Base-by-base conservation (phyloP, 306 rosid species). In the Trifolium subterraneum region DNA sequence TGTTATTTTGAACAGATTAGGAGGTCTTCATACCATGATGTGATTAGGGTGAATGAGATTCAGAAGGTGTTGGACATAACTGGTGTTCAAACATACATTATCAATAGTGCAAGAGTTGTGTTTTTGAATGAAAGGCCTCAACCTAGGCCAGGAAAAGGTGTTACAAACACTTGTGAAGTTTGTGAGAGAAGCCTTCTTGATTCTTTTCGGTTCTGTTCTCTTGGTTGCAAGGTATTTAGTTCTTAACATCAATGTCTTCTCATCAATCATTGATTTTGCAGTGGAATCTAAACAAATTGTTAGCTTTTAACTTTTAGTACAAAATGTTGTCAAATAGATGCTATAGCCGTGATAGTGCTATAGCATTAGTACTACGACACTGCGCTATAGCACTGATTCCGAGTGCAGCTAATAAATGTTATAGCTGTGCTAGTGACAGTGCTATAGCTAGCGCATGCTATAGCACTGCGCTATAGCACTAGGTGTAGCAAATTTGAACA, bases 71-170 rank as follows among this genome's bases (percentile, higher is more conserved):
- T 95, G 59, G 99, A 95, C 87, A 95, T 95, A 10, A 79, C 85
- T 29, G 97, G 98, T 3, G 98, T 95, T 10, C 99, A 95, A 62
- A 95, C 99, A 78, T 95, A 95, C 90, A 83, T 95, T 85, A 95
- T 95, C 74, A 95, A 95, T 92, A 95, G 99, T 35, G 99, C 99
- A 1, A 85, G 96, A 56, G 99, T 95, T 0, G 99, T 95, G 13
- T 95, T 95, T 87, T 83, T 95, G 88, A 95, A 95, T 48, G 96
- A 92, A 68, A 82, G 99, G 70, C 99, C 99, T 71, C 99, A 95
- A 81, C 99, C 98, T 8, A 87, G 99, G 97, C 99, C 99, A 0
- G 98, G 99, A 0, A 92, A 95, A 79, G 98, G 99, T 9, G 98
- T 95, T 73, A 95, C 98, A 7, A 92, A 95, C 83, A 95, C 99